These are phyloP conservation scores for Phytopythium delawarense DNA, from an alignment of 352 stramenopile genomes.

Conservation along the genomic window DNA sequence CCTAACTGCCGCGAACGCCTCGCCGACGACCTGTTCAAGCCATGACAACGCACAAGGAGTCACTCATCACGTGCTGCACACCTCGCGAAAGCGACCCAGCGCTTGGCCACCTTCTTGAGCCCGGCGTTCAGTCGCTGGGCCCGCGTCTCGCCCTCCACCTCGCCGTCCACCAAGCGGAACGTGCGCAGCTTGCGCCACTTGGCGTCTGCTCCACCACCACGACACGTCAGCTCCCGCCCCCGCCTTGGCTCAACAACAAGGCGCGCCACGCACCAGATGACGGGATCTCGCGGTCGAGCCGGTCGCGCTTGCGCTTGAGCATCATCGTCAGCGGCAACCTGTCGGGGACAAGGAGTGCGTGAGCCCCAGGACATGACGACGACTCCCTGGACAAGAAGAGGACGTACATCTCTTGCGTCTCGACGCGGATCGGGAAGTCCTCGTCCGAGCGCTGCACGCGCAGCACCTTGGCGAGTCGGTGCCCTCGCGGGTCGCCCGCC, in stretches of 20 bases:
- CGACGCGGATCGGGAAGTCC: slow-evolving; percentile 57
- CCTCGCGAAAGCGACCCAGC: neutral
- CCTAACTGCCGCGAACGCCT: slow-evolving; percentile 25
- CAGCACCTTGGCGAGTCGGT: slow-evolving; percentile 60
- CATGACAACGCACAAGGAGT: neutral
- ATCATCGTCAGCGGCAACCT: slow-evolving; percentile 66
- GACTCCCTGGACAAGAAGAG: too few species aligned
- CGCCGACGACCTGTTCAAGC: slow-evolving; percentile 13
- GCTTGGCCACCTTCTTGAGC: slow-evolving; percentile 32
- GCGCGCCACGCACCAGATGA: slow-evolving; percentile 23
- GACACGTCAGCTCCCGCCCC: slow-evolving; percentile 2
- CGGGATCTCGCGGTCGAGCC: slow-evolving; percentile 44
- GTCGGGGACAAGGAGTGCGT: neutral
- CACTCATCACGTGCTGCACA: neutral
- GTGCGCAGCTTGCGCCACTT: slow-evolving; percentile 79
- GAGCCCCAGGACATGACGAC: too few species aligned
- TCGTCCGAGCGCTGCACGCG: slow-evolving; percentile 33
- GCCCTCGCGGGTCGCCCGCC: slow-evolving; percentile 55
- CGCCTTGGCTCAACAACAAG: neutral
- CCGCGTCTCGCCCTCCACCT: slow-evolving; percentile 52
- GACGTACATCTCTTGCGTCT: slow-evolving; percentile 69
- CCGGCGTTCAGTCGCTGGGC: slow-evolving; percentile 54
- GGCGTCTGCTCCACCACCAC: slow-evolving; percentile 24
- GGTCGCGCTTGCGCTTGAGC: slow-evolving; percentile 62
- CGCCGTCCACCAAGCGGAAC: slow-evolving; percentile 54